Evolutionary conservation across 176 grass and related monocot species (phyloP), one percentile per base, ranked within the genome.

Genomic region (Carex parvula): DNA sequence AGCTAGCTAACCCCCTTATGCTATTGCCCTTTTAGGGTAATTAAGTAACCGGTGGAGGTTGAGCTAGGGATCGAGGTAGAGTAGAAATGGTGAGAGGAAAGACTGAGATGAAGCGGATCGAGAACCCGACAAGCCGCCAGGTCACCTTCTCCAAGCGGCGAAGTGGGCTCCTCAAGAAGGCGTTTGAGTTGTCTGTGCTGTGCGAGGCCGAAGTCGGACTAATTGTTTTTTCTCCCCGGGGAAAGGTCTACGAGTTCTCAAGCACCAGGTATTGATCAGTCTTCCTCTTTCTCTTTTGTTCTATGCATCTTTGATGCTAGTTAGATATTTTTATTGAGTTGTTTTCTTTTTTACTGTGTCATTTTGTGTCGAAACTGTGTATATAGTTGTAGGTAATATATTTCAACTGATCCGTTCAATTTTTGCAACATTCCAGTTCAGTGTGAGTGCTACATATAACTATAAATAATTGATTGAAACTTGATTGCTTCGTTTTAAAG

Each of bases 131-230:
- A 3, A 83, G 80, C 20, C 80, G 80, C 15, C 80, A 83, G 62
- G 80, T 83, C 42, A 83, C 80, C 46, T 83, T 83, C 22, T 83
- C 80, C 8, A 83, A 83, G 80, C 57, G 80, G 80, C 57, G 80
- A 54, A 83, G 63, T 21, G 80, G 80, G 41, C 80, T 83, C 1
- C 80, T 83, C 20, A 83, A 83, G 80, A 83, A 83, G 42, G 80
- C 80, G 20, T 83, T 83, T 24, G 80, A 83, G 61, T 22, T 83
- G 59, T 66, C 80, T 2, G 80, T 83, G 61, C 21, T 83, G 7
- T 83, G 80, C 6, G 80, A 83, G 54, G 80, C 80, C 2, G 80
- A 83, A 50, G 80, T 83, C 14, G 80, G 80, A 10, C 12, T 83
- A 1, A 30, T 83, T 24, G 61, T 83, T 67, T 83, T 83, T 62